These are phyloP conservation scores for Trichoderma koningiopsis DNA, from an alignment of 2,329 filamentous ascomycete genomes.

Conservation along the genomic window DNA sequence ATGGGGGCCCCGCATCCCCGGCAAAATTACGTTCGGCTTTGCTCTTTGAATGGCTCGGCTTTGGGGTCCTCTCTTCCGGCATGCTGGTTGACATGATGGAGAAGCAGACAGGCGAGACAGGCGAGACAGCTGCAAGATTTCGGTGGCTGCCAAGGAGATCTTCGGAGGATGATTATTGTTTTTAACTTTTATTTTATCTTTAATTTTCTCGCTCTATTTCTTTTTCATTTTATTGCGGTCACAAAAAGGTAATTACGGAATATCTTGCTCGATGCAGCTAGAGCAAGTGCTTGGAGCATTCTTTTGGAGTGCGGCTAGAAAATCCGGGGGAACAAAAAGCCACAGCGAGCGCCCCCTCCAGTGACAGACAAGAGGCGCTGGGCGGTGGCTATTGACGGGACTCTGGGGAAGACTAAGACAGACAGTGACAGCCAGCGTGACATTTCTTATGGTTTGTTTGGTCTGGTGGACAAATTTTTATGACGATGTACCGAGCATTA, in stretches of 20 bases:
- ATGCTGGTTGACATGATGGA: background rate
- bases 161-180: background rate
- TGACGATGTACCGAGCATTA: background rate
- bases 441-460: background rate
- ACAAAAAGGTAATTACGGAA: background rate
- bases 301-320: background rate
- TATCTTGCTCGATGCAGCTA: background rate
- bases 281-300: background rate
- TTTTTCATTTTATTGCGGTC: background rate
- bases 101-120: background rate
- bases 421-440: background rate
- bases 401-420: background rate
- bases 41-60: background rate
- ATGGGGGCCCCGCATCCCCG: conserved; percentile 7
- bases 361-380: background rate
- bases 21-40: background rate
- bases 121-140: background rate
- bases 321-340: background rate
- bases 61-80: background rate
- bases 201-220: background rate
- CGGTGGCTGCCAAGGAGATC: background rate
- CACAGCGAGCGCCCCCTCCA: background rate
- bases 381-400: background rate
- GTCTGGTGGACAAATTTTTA: background rate
- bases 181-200: background rate